Evolutionary conservation across 176 grass and related monocot species (phyloP), one percentile per base, ranked within the genome.

Genomic region (Oryza officinalis): DNA sequence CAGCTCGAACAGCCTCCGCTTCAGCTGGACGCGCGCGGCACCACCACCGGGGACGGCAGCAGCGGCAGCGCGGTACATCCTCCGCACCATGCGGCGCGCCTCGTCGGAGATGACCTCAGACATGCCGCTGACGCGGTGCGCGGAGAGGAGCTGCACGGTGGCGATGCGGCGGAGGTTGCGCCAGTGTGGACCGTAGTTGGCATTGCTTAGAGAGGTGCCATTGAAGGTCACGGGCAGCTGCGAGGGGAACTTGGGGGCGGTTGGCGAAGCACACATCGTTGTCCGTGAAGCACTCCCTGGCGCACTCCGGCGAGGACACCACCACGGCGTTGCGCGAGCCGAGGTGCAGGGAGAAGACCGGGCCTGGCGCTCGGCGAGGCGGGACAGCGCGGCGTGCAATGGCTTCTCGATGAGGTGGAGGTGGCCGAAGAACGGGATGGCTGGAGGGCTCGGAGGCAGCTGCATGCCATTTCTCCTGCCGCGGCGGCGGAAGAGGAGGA

Each of bases 241-340:
- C 1, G 86, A 88, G 0, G 85, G 83, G 63, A 94, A 80, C 3
- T 64, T 74, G 35, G 92, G 92, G 94, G 0, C 92, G 82, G 76
- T 85, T 92, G 63, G 90, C 89, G 83, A 97, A 90, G 72, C 65
- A 30, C 44, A 85, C 60, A 80, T 92, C 92, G 45, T 90, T 49
- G 26, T 59, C 84, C 10, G 85, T 90, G 94, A 94, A 94, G 83
- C 90, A 92, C 41, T 92, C 85, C 59, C 59, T 82, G 60, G 87
- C 86, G 33, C 35, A 5, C 0, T 50, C 64, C 20, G 69, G 7
- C 1, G 91, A 88, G 30, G 92, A 72, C 23, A 97, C 83, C 50
- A 94, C 66, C 63, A 94, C 83, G 63, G 87, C 83, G 15, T n/a
- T n/a, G 30, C 85, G 92, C 9, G 57, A 82, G 4, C 89, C 91